These are phyloP conservation scores for Russula dissimulans DNA, from an alignment of 768 basidiomycete genomes.

Conservation along the genomic window DNA sequence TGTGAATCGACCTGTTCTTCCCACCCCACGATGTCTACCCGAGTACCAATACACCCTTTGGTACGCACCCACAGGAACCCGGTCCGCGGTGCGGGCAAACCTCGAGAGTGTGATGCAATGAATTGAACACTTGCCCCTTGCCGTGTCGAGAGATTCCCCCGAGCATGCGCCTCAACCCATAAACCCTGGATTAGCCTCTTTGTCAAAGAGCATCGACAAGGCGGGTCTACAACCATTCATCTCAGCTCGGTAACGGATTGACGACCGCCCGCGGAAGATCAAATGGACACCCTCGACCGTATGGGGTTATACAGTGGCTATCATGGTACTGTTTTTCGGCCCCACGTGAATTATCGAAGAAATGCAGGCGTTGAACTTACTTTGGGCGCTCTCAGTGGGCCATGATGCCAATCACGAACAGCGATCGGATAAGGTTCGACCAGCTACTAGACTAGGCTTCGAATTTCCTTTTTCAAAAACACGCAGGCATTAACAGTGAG, in stretches of 20 bases:
- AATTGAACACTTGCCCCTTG: neutral
- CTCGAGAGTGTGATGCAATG: conserved; percentile 1
- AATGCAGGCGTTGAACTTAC: neutral
- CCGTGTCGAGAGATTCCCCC: neutral
- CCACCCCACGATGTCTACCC: neutral
- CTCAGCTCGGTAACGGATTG: neutral
- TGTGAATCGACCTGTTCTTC: neutral
- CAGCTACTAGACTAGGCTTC: neutral
- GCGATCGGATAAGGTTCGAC: neutral
- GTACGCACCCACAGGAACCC: neutral
- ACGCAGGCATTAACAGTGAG: neutral
- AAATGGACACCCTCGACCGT: neutral
- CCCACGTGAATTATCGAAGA: neutral
- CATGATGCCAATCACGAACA: neutral
- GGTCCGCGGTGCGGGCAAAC: conserved; percentile 15
- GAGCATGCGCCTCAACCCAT: neutral
- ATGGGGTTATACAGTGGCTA: neutral
- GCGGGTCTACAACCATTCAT: neutral
- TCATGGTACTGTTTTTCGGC: neutral
- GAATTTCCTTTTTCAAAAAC: conserved; percentile 3
- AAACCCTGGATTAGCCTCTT: neutral
- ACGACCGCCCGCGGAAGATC: neutral
- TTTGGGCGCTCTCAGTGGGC: neutral
- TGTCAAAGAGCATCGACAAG: neutral
- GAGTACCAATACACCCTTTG: neutral